Evolutionary conservation across 2,329 filamentous ascomycete species (phyloP), one percentile per base, ranked within the genome.

Genomic region (Apiospora koreana): DNA sequence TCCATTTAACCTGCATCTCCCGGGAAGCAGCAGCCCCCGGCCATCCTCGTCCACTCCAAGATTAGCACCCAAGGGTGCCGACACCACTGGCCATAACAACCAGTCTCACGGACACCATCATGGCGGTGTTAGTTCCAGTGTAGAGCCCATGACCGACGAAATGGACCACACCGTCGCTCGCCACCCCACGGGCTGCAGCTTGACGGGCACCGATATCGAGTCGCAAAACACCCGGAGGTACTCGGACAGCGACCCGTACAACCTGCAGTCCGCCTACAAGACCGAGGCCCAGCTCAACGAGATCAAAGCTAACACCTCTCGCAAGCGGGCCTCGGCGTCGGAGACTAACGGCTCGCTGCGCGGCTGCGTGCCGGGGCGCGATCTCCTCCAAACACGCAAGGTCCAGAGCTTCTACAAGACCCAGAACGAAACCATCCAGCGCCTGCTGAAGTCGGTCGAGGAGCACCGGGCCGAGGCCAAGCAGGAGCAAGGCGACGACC

Each of bases 351-450:
- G 77, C 66, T 54, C 73, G 71, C 71, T 75, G 65, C 64, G 66
- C 21, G 71, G 71, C 43, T 67, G 68, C 45, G 10, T 76, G 12
- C 69, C 69, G 2, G 54, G 54, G 9, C 73, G 74, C 25, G 73
- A 72, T 31, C 48, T 14, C 68, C 69, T 75, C 46, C 81, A 81
- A 62, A 80, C 87, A 18, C 86, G 84, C 74, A 91, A 88, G 77
- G 80, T 98, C 21, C 88, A 93, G 77, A 88, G 89, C 67, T 98
- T 98, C 83, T 98, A 98, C 85, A 89, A 94, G 79, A 87, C 87
- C 41, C 95, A 99, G 79, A 99, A 99, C 79, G 93, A 95, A 80
- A 95, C 94, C 76, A 99, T 99, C 74, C 90, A 97, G 83, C 90
- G 94, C 14, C 88, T 98, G 82, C 86, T 98, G 74, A 98, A 97